Percentiles rank a stretch among this genome's conserved stretches.
phyloP scores from a whole-genome alignment of 2,329 filamentous ascomycete species.

The Monosporascus sp. region DNA sequence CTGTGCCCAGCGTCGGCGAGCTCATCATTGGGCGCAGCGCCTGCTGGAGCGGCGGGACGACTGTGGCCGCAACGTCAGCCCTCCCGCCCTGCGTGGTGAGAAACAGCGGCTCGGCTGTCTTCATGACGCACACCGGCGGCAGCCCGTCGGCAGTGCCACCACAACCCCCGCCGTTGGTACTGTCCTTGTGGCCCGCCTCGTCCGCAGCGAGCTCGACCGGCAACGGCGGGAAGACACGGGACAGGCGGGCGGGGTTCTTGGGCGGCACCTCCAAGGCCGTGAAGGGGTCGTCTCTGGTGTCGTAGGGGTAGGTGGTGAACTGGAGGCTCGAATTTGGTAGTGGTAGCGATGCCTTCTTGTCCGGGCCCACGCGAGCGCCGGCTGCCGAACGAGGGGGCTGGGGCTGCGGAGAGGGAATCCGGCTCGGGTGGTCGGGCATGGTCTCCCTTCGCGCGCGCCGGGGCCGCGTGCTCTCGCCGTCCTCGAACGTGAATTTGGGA shows the following conservation, averaged over 20 bases:
- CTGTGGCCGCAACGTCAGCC: conserved; percentile 1
- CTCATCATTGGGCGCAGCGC: conserved; percentile 14
- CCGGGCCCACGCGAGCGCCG: not conserved
- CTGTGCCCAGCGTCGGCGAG: conserved; percentile 15
- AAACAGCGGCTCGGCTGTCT: conserved; percentile 12
- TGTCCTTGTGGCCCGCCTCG: not conserved
- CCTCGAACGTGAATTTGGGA: conserved; percentile 4
- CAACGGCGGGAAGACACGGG: conserved; percentile 20
- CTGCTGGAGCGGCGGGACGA: conserved; percentile 18
- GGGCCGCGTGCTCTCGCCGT: conserved; percentile 7
- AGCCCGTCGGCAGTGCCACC: not conserved
- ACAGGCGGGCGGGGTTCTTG: conserved; percentile 15
- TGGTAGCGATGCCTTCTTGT: not conserved
- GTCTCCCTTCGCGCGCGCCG: conserved; percentile 5
- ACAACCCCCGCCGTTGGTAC: not conserved
- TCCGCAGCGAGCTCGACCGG: conserved; percentile 10
- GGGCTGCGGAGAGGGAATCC: not conserved
- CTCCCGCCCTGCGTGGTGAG: conserved; percentile 1
- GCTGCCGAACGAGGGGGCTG: not conserved
- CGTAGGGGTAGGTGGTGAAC: conserved; percentile 11
- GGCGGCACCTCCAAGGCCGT: conserved; percentile 7
- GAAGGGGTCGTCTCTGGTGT: conserved; percentile 21
- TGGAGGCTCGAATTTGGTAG: conserved; percentile 4
- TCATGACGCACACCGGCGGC: conserved; percentile 1
- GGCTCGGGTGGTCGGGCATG: not conserved